Conservation (phyloP, 2,329 filamentous ascomycete species). For the Neocucurbitaria cava region DNA sequence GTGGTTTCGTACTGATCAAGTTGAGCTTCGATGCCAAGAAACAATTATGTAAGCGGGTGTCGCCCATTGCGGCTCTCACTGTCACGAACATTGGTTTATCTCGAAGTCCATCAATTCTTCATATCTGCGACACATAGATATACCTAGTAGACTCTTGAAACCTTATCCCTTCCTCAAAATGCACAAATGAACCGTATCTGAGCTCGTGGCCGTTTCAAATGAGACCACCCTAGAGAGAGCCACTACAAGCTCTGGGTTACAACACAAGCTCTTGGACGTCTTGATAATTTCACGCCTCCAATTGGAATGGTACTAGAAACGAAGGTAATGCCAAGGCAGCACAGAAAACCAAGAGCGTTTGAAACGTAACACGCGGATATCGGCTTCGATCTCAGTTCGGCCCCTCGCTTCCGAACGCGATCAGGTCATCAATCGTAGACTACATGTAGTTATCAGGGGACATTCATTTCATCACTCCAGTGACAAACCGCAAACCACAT, state of each 20-base stretch:
- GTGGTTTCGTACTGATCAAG: constrained; percentile 10
- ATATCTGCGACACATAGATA: not conserved
- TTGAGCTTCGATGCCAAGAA: constrained; percentile 22
- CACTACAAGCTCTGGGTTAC: not conserved
- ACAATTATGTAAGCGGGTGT: constrained; percentile 13
- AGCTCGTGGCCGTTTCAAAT: not conserved
- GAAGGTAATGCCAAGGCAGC: not conserved
- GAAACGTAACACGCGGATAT: not conserved
- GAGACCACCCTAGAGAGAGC: not conserved
- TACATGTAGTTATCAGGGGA: not conserved
- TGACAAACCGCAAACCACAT: not conserved
- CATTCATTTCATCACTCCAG: not conserved
- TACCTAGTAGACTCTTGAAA: too few species aligned
- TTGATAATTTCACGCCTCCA: not conserved
- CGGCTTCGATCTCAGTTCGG: not conserved
- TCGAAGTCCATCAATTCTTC: not conserved
- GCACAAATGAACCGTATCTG: not conserved
- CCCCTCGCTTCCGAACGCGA: not conserved
- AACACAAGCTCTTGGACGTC: not conserved
- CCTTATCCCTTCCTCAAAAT: not conserved
- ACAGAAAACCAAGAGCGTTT: not conserved
- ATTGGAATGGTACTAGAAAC: not conserved
- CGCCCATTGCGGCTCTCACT: not conserved
- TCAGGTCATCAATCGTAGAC: not conserved
- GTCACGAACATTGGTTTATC: not conserved